phyloP scores from a whole-genome alignment of 2,329 filamentous ascomycete species.

The Ophiosphaerella herpotricha region DNA sequence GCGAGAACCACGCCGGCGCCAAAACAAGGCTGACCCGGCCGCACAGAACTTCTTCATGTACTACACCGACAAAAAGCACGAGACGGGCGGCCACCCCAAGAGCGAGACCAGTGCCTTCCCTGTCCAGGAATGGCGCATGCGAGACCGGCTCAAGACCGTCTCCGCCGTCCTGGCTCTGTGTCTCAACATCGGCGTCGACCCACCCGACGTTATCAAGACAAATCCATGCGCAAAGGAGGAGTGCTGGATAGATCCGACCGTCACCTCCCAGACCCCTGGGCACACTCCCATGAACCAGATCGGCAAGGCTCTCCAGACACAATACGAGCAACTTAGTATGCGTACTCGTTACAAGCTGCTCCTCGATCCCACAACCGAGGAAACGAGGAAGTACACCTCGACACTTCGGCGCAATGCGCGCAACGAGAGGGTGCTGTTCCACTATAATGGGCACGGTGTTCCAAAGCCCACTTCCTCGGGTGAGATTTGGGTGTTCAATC shows the following conservation, averaged over 20 bases:
- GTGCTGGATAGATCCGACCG: slow-evolving; percentile 93
- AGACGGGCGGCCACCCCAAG: slow-evolving; percentile 87
- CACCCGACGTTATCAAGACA: slow-evolving; percentile 95
- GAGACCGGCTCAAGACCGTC: slow-evolving; percentile 93
- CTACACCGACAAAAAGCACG: slow-evolving; percentile 96
- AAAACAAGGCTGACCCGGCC: slow-evolving; percentile 10
- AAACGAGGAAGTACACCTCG: slow-evolving; percentile 94
- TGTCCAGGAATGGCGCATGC: slow-evolving; percentile 95
- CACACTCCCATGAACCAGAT: slow-evolving; percentile 90
- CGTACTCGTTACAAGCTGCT: slow-evolving; percentile 98
- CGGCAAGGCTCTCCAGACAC: slow-evolving; percentile 90
- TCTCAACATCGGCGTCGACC: slow-evolving; percentile 95
- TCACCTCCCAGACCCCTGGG: slow-evolving; percentile 69
- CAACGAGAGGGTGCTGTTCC: slow-evolving; percentile 93
- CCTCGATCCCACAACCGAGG: slow-evolving; percentile 92
- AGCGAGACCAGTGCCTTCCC: slow-evolving; percentile 56
- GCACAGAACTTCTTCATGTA: slow-evolving; percentile 98
- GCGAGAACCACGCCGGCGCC: too few species aligned
- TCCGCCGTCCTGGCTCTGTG: slow-evolving; percentile 93
- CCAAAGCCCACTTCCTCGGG: slow-evolving; percentile 93
- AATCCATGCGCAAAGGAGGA: slow-evolving; percentile 91
- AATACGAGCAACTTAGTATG: slow-evolving; percentile 94
- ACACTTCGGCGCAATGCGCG: slow-evolving; percentile 90
- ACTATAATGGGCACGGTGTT: slow-evolving; percentile 98
- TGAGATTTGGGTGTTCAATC: slow-evolving; percentile 99